Evolutionary conservation across 2,329 filamentous ascomycete species (phyloP).

Genomic region (Pyrenochaeta sp.): DNA sequence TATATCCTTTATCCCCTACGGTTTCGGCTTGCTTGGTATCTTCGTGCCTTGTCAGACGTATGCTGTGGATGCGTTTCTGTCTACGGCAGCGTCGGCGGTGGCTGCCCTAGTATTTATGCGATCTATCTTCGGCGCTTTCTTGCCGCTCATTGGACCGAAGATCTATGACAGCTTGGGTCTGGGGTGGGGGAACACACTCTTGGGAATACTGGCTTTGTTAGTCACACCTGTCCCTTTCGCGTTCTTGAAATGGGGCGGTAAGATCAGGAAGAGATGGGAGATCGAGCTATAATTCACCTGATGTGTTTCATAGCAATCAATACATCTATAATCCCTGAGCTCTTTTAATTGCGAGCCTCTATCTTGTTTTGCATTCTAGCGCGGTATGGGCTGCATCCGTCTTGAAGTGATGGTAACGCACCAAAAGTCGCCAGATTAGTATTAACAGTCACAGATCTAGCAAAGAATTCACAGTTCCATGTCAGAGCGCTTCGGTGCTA

Average conservation of each 20-base stretch:
- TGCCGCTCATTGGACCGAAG: constrained; percentile 25
- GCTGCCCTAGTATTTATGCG: constrained; percentile 37
- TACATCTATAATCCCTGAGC: neutral
- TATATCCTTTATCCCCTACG: constrained; percentile 20
- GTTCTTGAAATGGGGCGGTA: constrained; percentile 71
- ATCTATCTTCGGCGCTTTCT: constrained; percentile 23
- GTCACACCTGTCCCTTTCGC: constrained; percentile 75
- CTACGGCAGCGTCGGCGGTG: constrained; percentile 42
- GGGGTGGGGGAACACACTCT: constrained; percentile 54
- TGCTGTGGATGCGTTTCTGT: constrained; percentile 44
- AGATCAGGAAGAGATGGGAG: constrained; percentile 6
- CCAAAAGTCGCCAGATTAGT: no score
- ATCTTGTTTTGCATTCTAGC: neutral
- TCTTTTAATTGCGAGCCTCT: neutral
- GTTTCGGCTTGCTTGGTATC: constrained; percentile 31
- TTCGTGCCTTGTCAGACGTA: constrained; percentile 40
- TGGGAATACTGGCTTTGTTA: constrained; percentile 72
- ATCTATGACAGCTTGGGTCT: constrained; percentile 31
- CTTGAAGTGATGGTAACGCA: no score
- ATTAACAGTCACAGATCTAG: no score
- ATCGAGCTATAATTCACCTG: constrained; percentile 1
- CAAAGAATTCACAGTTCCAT: no score
- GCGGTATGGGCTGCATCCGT: constrained; percentile 9
- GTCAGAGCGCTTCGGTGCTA: no score
- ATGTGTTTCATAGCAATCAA: neutral